phyloP scores from a whole-genome alignment of 805 yeast species.

The Tetrapisispora pingtungensis region DNA sequence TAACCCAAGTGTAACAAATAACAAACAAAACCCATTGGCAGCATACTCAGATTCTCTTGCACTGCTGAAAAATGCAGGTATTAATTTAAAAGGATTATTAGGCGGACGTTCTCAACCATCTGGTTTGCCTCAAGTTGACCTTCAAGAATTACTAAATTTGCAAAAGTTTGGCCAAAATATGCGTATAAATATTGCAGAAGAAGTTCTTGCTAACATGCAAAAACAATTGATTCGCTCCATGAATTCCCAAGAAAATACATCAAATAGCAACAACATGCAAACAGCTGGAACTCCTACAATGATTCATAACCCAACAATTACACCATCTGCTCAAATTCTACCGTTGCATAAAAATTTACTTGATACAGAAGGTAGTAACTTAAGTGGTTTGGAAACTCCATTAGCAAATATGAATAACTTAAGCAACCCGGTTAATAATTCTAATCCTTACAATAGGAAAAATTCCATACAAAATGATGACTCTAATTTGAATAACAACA shows the following conservation, averaged over 20 bases:
- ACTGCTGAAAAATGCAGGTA: slow-evolving; percentile 3
- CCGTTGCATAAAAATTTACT: slow-evolving; percentile 14
- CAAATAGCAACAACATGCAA: neutral
- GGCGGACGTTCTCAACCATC: neutral
- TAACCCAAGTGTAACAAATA: neutral
- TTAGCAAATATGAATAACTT: neutral
- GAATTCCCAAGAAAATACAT: neutral
- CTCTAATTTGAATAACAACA: neutral
- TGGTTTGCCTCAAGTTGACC: slow-evolving; percentile 4
- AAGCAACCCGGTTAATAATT: neutral
- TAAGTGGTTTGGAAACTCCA: neutral
- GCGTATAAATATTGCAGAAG: slow-evolving; percentile 21
- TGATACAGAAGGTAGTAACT: slow-evolving; percentile 1
- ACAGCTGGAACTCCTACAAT: neutral
- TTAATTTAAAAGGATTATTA: slow-evolving; percentile 5
- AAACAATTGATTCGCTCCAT: slow-evolving; percentile 9
- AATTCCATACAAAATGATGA: neutral
- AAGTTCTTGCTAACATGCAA: slow-evolving; percentile 26
- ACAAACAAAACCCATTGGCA: neutral
- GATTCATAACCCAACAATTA: slow-evolving; percentile 17
- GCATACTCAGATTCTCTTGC: slow-evolving; percentile 1
- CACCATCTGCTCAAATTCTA: slow-evolving; percentile 19
- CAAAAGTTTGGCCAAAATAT: slow-evolving; percentile 4
- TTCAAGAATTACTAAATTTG: slow-evolving; percentile 20
- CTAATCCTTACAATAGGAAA: neutral